These are phyloP conservation scores for Globisporangium lucens DNA, from an alignment of 352 stramenopile genomes.

Conservation along the genomic window DNA sequence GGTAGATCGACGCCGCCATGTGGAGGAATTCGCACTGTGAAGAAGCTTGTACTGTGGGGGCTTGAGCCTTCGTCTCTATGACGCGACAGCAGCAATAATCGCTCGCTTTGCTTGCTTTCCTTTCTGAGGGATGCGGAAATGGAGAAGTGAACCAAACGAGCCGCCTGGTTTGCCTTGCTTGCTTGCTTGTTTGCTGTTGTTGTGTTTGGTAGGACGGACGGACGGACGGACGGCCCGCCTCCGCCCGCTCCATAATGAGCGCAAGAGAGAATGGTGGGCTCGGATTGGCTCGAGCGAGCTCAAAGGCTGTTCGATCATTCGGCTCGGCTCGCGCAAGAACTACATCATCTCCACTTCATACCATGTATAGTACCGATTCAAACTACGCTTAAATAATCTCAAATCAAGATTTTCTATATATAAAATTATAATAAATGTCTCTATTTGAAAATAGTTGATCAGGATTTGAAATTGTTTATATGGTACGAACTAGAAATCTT, in stretches of 20 bases:
- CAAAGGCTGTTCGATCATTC: background rate
- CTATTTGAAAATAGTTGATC: too few species aligned
- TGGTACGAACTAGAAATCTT: too few species aligned
- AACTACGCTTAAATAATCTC: too few species aligned
- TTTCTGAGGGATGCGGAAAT: constrained; percentile 6
- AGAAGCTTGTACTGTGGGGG: background rate
- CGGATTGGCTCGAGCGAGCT: background rate
- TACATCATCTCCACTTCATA: too few species aligned
- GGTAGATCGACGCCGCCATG: constrained; percentile 71
- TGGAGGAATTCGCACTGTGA: background rate
- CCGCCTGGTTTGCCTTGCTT: background rate
- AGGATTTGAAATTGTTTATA: too few species aligned
- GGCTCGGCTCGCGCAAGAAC: background rate
- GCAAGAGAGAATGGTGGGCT: background rate
- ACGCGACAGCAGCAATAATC: background rate
- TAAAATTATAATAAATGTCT: too few species aligned
- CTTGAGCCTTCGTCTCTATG: constrained; percentile 1
- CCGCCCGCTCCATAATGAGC: background rate
- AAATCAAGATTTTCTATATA: too few species aligned
- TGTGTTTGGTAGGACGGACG: background rate
- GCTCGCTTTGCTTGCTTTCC: background rate
- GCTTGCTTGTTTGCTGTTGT: background rate
- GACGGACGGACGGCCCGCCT: background rate
- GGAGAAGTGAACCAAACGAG: background rate
- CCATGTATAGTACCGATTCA: too few species aligned